Evolutionary conservation across 2,329 filamentous ascomycete species (phyloP), one percentile per base, ranked within the genome.

Genomic region (Ophiostoma australiae): DNA sequence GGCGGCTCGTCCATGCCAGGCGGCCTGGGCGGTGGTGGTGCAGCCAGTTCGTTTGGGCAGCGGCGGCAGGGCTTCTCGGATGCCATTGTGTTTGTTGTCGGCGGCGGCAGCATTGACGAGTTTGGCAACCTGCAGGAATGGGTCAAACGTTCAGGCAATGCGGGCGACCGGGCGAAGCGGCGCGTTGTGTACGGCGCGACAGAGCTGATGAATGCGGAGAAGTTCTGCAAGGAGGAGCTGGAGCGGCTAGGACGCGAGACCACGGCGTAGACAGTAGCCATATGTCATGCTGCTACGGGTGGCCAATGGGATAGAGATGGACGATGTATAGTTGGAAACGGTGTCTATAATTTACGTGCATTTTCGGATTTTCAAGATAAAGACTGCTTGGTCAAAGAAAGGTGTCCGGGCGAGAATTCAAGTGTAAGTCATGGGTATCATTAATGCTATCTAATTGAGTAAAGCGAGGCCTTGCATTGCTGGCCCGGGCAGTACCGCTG

Each of bases 51-150:
- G 70, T 98, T 98, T 79, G 95, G 94, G 1, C 94, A 98, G 80
- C 84, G 93, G 72, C 84, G 94, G 70, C 94, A 97, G 77, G 93
- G 92, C 0, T 97, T 94, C 80, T 91, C 88, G 68, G 94, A 97
- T 77, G 92, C 93, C 0, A 90, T 97, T 70, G 92, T 97, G n/a
- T 97, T 97, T 78, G 94, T 92, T 0, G 93, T 96, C 3, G 95
- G 95, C 4, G 95, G 96, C 67, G 95, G 95, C 61, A 97, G 93
- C 78, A 98, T 99, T 92, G 95, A 99, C 76, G 95, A 99, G 79
- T 99, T 98, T 78, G 94, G 94, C 27, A 99, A 99, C 80, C 79
- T 99, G 78, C 93, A 97, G 78, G 95, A 98, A 78, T 99, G 95
- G 95, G 93, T 94, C 5, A 89, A 88, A 79, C 86, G 94, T 74